Conservation (phyloP, 164 flowering plant genomes). For the Annona squamosa region DNA sequence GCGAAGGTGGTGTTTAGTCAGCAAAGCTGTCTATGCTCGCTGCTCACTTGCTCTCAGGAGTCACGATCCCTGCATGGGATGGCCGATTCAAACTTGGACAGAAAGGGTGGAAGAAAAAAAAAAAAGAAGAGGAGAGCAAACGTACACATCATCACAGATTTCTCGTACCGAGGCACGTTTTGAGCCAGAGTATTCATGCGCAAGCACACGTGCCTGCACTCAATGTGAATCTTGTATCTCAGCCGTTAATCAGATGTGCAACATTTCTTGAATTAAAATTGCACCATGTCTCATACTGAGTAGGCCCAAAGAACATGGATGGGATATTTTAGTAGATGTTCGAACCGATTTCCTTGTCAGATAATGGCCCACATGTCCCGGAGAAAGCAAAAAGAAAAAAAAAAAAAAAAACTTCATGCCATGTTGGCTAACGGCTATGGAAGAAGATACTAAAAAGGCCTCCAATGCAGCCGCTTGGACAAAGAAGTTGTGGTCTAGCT, state of each 20-base stretch:
- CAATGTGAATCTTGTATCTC: not conserved
- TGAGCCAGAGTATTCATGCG: not conserved
- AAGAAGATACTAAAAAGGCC: too few species aligned
- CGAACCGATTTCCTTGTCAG: too few species aligned
- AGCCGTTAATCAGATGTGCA: not conserved
- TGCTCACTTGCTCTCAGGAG: not conserved
- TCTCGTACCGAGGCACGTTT: not conserved
- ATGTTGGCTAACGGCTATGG: too few species aligned
- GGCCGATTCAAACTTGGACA: slow-evolving; percentile 5
- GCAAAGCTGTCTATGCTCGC: slow-evolving; percentile 2
- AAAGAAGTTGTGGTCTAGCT: too few species aligned
- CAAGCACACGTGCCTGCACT: not conserved
- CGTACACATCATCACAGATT: not conserved
- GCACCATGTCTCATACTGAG: not conserved
- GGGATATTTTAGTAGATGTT: too few species aligned
- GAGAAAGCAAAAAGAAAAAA: too few species aligned
- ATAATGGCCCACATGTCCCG: too few species aligned
- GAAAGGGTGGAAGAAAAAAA: too few species aligned
- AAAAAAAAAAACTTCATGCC: too few species aligned
- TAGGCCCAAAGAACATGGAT: not conserved
- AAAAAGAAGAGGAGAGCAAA: not conserved
- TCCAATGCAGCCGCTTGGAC: too few species aligned
- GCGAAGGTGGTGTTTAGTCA: not conserved
- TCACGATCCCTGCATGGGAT: slow-evolving; percentile 12
- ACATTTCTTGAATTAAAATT: not conserved